Evolutionary conservation across 306 rosid species (phyloP), one percentile per base, ranked within the genome.

Genomic region (Prunus padus): DNA sequence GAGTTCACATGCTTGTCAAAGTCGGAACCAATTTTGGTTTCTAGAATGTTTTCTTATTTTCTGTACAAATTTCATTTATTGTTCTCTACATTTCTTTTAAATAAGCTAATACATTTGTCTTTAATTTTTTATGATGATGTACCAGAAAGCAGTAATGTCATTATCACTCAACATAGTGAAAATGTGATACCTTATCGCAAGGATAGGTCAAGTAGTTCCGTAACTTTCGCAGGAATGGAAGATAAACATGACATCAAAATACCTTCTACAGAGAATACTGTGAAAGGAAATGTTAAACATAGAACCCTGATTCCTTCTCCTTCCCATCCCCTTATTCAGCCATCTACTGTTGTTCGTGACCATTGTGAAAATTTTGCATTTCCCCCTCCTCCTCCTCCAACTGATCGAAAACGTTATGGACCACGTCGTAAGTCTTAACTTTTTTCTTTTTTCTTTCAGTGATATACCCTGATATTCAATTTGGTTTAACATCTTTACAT

Each of bases 361-460:
- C 85, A 11, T 2, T 95, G 98, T 76, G 84, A 77, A 70, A 81
- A 83, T 67, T 90, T 95, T 84, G 89, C 89, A 46, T 84, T 86
- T 81, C 97, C 98, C 80, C 97, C 98, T 62, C 98, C 97, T 44
- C 98, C 96, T 40, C 97, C 98, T 49, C 93, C 95, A 13, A 74
- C 78, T 25, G 72, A 76, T 50, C 86, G 91, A 81, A 92, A 89
- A 82, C 86, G 96, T 49, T 60, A 86, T 73, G 98, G 97, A 84
- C 97, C 97, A 33, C 93, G 97, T 22, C 97, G 98, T 95, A 87
- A 92, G 98, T 85, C 69, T 64, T 68, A 64, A 61, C 62, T 46
- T 46, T 55, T 5, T 55, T 61, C 37, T 31, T 70, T 45, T 22
- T 56, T 23, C 64, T 76, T 64, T 80, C 47, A 20, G 70, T 77